Evolutionary conservation across 352 stramenopile genomes (phyloP), one percentile per base, ranked within the genome.

Genomic region (Pseudoperonospora humuli): DNA sequence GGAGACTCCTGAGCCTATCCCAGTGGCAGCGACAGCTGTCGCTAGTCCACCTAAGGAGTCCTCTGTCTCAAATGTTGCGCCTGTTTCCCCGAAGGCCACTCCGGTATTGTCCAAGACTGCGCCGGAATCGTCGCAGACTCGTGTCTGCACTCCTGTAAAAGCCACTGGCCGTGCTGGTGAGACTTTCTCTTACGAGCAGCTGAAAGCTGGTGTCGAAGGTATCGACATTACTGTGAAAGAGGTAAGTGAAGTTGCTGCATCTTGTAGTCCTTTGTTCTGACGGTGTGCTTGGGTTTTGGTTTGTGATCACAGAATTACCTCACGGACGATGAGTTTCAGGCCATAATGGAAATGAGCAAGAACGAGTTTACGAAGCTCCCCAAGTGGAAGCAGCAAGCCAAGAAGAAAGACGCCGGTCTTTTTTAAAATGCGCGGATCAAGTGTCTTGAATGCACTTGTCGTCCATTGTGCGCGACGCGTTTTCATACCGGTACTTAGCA

Each of bases 351-450:
- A 26, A 41, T 69, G 44, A 75, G 36, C 52, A 82, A 66, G 60
- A 52, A 40, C 35, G 81, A 88, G 32, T 95, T 81, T 34, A 40
- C 36, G 5, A 62, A 61, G 4, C 55, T 90, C 13, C 71, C 82
- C 27, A 91, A 92, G 62, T 95, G 84, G 84, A 85, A 86, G 66
- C 71, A 87, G 57, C 71, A 89, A 44, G 67, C 69, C 26, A 86
- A 87, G 64, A 95, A 95, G 74, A 92, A 93, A 66, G 73, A 89
- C 14, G 61, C 72, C 7, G 67, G 76, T 21, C 64, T 95, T 31
- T 95, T 95, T 58, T 95, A 80, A 86, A 23, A 17, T 20, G 18
- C 38, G 24, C 28, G 9, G 18, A 36, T 33, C 8, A 26, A 45
- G 24, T 27, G 18, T 18, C 32, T 31, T 56, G 19, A 44, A 19